phyloP scores from a whole-genome alignment of 495 filamentous ascomycete species.

The Talaromyces proteolyticus region DNA sequence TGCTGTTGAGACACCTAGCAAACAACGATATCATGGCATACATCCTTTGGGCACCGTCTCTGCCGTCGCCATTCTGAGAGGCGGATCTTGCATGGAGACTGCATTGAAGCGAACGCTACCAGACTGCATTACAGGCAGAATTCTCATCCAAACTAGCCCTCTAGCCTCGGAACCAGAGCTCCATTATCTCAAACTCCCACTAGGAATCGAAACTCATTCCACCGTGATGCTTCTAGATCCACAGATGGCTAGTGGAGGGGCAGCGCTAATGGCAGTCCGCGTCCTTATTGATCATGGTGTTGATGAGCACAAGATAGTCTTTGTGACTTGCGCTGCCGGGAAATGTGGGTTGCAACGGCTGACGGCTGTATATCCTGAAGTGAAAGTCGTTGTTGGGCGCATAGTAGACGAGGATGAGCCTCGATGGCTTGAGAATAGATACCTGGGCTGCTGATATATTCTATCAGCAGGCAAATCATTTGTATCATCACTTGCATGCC shows the following conservation, averaged over 20 bases:
- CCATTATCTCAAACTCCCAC: conserved; percentile 76
- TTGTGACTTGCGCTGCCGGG: conserved; percentile 84
- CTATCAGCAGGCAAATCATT: not conserved
- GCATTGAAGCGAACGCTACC: conserved; percentile 85
- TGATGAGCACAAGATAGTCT: conserved; percentile 75
- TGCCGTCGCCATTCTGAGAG: conserved; percentile 83
- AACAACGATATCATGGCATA: conserved; percentile 62
- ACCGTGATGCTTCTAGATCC: conserved; percentile 83
- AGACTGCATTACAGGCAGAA: conserved; percentile 81
- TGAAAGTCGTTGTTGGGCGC: conserved; percentile 76
- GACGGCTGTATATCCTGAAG: conserved; percentile 77
- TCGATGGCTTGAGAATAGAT: conserved; percentile 77
- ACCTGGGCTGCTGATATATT: conserved; percentile 63
- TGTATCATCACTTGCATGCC: not conserved
- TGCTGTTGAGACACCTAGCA: conserved; percentile 63
- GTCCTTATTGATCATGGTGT: conserved; percentile 93
- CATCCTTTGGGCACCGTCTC: conserved; percentile 62
- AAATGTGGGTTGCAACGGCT: conserved; percentile 74
- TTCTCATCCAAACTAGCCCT: conserved; percentile 85
- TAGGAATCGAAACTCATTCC: conserved; percentile 62
- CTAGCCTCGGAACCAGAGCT: conserved; percentile 84
- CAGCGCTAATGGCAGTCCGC: conserved; percentile 92
- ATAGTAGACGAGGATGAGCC: conserved; percentile 70
- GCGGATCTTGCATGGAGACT: conserved; percentile 79
- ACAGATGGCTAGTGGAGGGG: conserved; percentile 90